These are phyloP conservation scores for Pseudocercospora fijiensis DNA, from an alignment of 2,329 filamentous ascomycete species.

Conservation along the genomic window DNA sequence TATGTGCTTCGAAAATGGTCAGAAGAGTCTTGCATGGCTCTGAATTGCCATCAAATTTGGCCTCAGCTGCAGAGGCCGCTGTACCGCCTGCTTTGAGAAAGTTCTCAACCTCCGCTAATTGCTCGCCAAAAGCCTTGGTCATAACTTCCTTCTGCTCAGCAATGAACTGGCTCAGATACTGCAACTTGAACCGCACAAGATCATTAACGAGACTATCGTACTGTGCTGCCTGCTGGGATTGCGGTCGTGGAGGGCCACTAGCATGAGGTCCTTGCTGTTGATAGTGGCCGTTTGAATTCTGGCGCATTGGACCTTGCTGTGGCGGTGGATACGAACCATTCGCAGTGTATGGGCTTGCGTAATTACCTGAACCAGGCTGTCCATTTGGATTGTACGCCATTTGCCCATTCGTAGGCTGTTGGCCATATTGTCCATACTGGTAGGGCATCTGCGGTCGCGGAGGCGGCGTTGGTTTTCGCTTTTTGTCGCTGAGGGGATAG, in stretches of 20 bases:
- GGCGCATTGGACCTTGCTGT: constrained; percentile 6
- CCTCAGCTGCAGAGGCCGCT: not conserved
- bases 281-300: constrained; percentile 11
- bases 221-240: constrained; percentile 18
- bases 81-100: not conserved
- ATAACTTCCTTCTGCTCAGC: not conserved
- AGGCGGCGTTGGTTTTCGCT: constrained; percentile 48
- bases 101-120: not conserved
- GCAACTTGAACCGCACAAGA: not conserved
- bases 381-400: constrained; percentile 17
- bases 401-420: constrained; percentile 15
- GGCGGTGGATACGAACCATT: constrained; percentile 13
- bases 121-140: not conserved
- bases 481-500: constrained; percentile 61
- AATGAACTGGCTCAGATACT: not conserved
- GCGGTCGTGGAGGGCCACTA: constrained; percentile 13
- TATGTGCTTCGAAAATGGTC: constrained; percentile 6
- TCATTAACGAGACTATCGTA: not conserved
- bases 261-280: constrained; percentile 7
- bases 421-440: constrained; percentile 23
- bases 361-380: constrained; percentile 14
- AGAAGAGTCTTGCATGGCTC: constrained; percentile 18
- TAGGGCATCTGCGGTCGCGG: constrained; percentile 29
- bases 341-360: constrained; percentile 21
- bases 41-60: constrained; percentile 8